Evolutionary conservation across 768 basidiomycete genomes (phyloP), one percentile per base, ranked within the genome.

Genomic region (Dacryopinax spathularia): DNA sequence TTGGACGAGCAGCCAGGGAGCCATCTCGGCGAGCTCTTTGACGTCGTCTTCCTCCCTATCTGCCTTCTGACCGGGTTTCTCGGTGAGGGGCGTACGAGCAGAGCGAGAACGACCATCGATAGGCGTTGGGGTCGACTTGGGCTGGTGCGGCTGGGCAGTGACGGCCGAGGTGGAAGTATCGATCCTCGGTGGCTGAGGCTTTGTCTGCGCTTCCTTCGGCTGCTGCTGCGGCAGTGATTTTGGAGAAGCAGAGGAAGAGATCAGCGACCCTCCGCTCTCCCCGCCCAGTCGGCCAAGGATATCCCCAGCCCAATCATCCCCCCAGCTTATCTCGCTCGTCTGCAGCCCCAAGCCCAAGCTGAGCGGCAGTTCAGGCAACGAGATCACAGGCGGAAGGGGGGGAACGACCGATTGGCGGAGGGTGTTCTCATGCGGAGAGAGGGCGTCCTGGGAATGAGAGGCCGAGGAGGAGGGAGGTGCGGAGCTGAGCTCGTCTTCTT

Each of bases 111-210:
- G 73, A 63, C 29, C 74, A 72, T 25, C 78, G 72, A 27, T 76
- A 76, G 20, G 76, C 73, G 37, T 83, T 80, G 15, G 88, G 82
- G 4, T 78, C 78, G 0, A 15, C 48, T 56, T 56, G 25, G 3
- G 48, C 29, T 56, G 5, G 13, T 31, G 48, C 39, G 39, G 39
- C 18, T 22, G 10, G 31, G 29, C 25, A 9, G 25, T 5, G 5
- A 56, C 31, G 20, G 25, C 5, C 22, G 48, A 29, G 25, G 5
- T 29, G 29, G 48, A 29, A 13, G 25, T 56, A 31, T 25, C 29
- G 48, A 56, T 22, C 22, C 25, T 3, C 7, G 48, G 13, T 6
- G 29, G 48, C 29, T 31, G 48, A n/a, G 36, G 12, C 48, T 29
- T 56, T 2, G 25, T 5, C 48, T 13, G 5, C 29, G 48, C n/a